A percentile compares a stretch with the other conserved stretches of the same genome.
These are phyloP conservation scores for Trametes cingulata DNA, from an alignment of 768 basidiomycete species.

Conservation along the genomic window DNA sequence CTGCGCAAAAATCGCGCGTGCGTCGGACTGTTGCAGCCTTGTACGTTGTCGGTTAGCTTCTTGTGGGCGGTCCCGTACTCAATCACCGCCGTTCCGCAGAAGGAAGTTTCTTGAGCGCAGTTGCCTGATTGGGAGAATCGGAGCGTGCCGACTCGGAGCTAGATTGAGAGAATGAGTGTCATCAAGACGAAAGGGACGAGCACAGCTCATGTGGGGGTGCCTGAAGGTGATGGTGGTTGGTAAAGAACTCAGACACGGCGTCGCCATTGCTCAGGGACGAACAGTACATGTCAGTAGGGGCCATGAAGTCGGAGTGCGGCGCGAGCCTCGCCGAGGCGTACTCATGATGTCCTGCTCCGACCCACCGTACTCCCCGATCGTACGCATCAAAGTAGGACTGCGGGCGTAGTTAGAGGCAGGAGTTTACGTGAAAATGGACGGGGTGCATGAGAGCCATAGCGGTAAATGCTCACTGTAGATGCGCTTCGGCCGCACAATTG, in stretches of 20 bases:
- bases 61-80: neutral
- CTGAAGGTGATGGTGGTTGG: too few species aligned
- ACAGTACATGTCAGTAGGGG: too few species aligned
- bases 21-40: neutral
- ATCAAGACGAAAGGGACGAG: too few species aligned
- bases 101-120: neutral
- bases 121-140: neutral
- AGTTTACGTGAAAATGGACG: neutral
- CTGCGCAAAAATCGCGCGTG: slow-evolving; percentile 13
- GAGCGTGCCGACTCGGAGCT: neutral
- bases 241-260: too few species aligned
- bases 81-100: slow-evolving; percentile 1
- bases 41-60: neutral
- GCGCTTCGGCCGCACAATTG: too few species aligned
- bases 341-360: neutral
- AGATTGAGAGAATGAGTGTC: neutral
- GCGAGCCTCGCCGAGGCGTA: too few species aligned
- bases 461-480: neutral
- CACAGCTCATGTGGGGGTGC: too few species aligned
- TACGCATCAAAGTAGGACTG: neutral
- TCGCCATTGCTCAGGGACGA: too few species aligned
- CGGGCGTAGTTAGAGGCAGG: neutral
- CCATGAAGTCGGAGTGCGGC: too few species aligned
- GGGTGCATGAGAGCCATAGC: neutral
- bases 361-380: neutral